Conservation (phyloP, 148 eudicot genomes). For the Diospyros kaki region DNA sequence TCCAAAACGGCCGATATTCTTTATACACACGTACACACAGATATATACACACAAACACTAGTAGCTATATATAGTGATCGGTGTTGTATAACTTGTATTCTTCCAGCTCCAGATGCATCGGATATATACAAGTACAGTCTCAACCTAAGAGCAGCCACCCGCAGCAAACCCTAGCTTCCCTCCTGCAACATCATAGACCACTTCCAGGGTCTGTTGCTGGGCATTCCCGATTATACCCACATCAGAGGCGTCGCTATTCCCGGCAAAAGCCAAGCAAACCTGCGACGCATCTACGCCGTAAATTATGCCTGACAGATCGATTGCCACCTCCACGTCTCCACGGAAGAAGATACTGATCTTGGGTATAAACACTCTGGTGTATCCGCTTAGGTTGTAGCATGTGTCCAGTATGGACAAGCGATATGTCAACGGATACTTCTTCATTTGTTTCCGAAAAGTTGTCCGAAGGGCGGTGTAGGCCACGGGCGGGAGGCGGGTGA, state of each 20-base stretch:
- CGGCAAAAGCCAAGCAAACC: slow-evolving; percentile 67
- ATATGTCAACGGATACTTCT: slow-evolving; percentile 39
- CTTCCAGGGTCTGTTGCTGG: slow-evolving; percentile 57
- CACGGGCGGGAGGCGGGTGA: slow-evolving; percentile 53
- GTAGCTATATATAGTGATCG: too few species aligned
- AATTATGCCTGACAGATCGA: too few species aligned
- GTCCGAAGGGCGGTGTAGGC: slow-evolving; percentile 44
- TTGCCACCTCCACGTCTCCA: too few species aligned
- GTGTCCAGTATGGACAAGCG: slow-evolving; percentile 59
- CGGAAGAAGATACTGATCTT: slow-evolving; percentile 35
- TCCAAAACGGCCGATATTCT: too few species aligned
- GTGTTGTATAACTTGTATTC: too few species aligned
- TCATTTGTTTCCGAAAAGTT: slow-evolving; percentile 47
- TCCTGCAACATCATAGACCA: slow-evolving; percentile 68
- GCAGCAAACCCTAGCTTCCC: slow-evolving; percentile 63
- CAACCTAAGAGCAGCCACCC: slow-evolving; percentile 37
- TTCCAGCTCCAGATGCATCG: too few species aligned
- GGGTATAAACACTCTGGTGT: slow-evolving; percentile 38
- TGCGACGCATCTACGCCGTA: slow-evolving; percentile 10
- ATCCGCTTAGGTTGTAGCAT: slow-evolving; percentile 47
- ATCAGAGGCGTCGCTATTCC: slow-evolving; percentile 31
- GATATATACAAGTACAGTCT: too few species aligned
- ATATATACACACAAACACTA: too few species aligned
- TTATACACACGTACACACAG: too few species aligned
- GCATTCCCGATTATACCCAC: slow-evolving; percentile 51